Evolutionary conservation across 1,284 basidiomycete species (phyloP), one percentile per base, ranked within the genome.

Genomic region (Takashimella koratensis): DNA sequence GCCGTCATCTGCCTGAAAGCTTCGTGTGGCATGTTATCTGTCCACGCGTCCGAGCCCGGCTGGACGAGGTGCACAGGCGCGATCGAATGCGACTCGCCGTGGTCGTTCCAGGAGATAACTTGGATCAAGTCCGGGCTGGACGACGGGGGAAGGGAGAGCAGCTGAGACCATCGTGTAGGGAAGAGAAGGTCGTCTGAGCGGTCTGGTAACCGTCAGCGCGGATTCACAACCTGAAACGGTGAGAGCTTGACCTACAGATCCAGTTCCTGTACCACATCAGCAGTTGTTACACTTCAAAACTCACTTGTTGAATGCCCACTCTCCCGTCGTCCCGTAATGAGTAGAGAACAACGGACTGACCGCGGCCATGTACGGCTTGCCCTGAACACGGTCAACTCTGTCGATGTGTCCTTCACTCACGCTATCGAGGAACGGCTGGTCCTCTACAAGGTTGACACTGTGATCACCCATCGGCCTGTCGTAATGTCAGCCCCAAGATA

Each of bases 311-410:
- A 67, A 76, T 0, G 68, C 73, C 67, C 67, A 76, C 21, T 65
- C 51, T 5, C 74, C 74, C 13, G 57, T 57, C 12, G 61, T 68
- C 11, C 76, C 76, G 53, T 77, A 77, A 56, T 77, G 75, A 3
- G 83, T 83, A 63, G 82, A 84, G 72, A 84, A 84, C 76, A 82
- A 80, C 3, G 83, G 83, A 0, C 82, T 83, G 11, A 84, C 77
- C 3, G 80, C 79, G 0, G 82, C 82, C 83, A 85, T 84, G 66
- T 81, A 84, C 16, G 80, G 78, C 47, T 79, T 78, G 1, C 72
- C n/a, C 62, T 68, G 44, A 4, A 39, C 21, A n/a, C 12, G 48
- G 19, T 36, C 30, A 36, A 36, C 16, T 36, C 30, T 36, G 16
- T 36, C 30, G 11, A 46, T 25, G 6, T 16, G 5, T 11, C 10